phyloP scores from a whole-genome alignment of 164 flowering plant genomes.

The Vitis cinerea region DNA sequence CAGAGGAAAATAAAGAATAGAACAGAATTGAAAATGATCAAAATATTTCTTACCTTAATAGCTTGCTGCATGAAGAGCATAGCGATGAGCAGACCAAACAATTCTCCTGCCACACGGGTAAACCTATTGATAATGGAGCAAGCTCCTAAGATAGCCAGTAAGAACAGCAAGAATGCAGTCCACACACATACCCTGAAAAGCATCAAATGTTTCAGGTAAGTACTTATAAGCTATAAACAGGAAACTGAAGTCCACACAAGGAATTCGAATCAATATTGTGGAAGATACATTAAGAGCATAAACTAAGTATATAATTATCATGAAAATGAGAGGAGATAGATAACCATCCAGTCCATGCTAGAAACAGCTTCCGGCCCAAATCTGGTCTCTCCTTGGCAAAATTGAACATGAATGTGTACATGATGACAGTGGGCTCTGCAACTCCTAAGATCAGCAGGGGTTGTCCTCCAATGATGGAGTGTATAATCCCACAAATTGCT shows the following conservation, averaged over 20 bases:
- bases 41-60: slow-evolving; percentile 52
- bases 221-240: background rate
- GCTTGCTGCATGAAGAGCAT: slow-evolving; percentile 98
- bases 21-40: background rate
- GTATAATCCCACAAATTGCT: slow-evolving; percentile 89
- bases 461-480: slow-evolving; percentile 94
- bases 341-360: slow-evolving; percentile 97
- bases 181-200: slow-evolving; percentile 86
- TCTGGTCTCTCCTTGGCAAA: slow-evolving; percentile 85
- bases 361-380: slow-evolving; percentile 76
- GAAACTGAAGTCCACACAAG: background rate
- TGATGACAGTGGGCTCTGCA: slow-evolving; percentile 97
- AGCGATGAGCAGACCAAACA: slow-evolving; percentile 87
- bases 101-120: slow-evolving; percentile 88
- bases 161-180: slow-evolving; percentile 72
- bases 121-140: slow-evolving; percentile 90
- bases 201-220: background rate
- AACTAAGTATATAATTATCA: background rate
- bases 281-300: background rate
- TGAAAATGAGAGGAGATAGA: slow-evolving; percentile 16
- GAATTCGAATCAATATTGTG: background rate
- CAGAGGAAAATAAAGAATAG: background rate
- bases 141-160: slow-evolving; percentile 75
- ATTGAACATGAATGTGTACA: slow-evolving; percentile 96
- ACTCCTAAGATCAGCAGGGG: slow-evolving; percentile 94